phyloP scores from a whole-genome alignment of 306 rosid species.

The Myrica gale region DNA sequence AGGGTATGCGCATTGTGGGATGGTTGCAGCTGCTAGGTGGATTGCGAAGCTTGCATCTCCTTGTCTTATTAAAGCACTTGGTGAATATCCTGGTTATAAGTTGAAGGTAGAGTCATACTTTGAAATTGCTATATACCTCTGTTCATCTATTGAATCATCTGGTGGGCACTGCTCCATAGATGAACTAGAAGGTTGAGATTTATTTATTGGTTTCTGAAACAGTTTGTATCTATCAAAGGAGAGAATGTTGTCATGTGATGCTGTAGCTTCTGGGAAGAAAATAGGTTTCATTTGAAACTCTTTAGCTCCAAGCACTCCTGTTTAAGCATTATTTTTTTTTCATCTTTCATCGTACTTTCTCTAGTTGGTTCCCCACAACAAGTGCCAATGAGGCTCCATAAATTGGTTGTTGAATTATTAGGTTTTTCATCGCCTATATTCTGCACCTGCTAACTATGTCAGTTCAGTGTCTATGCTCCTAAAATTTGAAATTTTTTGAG shows the following conservation, averaged over 20 bases:
- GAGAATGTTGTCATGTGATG: background rate
- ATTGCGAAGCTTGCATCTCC: conserved; percentile 84
- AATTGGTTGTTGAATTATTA: background rate
- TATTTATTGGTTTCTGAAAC: background rate
- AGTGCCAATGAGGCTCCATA: background rate
- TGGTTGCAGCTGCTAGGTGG: conserved; percentile 99
- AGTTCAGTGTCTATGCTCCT: background rate
- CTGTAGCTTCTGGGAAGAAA: background rate
- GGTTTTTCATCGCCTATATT: too few species aligned
- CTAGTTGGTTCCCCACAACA: background rate
- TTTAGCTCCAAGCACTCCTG: background rate
- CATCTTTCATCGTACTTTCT: background rate
- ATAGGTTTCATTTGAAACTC: background rate
- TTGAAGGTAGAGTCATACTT: conserved; percentile 50
- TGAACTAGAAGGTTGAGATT: background rate
- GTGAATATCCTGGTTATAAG: conserved; percentile 56
- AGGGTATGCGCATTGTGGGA: conserved; percentile 96
- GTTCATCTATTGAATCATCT: background rate
- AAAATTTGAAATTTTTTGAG: background rate
- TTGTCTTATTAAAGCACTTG: conserved; percentile 68
- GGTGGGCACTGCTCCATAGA: background rate
- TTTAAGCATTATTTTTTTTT: background rate
- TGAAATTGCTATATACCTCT: background rate
- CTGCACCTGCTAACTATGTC: background rate
- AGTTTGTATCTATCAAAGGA: background rate